A percentile compares a stretch with the other conserved stretches of the same genome.
phyloP scores from a whole-genome alignment of 345 rosid genomes.

The Lepidium africanum region DNA sequence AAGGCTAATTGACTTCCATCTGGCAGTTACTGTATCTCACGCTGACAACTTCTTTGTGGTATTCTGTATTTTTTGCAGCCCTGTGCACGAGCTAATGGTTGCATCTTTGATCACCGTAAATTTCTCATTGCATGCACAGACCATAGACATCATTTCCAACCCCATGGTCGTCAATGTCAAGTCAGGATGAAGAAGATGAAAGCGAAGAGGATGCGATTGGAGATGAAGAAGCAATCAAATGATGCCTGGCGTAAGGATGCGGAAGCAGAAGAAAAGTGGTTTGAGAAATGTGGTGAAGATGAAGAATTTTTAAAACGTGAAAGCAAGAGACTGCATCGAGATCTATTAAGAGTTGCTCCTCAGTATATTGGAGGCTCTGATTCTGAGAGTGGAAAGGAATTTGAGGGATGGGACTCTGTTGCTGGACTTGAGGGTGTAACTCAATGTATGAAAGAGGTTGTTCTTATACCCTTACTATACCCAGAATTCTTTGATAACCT shows the following conservation, averaged over 20 bases:
- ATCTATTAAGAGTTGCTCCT: conserved; percentile 90
- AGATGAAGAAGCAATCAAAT: conserved; percentile 67
- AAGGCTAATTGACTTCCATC: conserved; percentile 4
- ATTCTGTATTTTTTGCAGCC: conserved; percentile 57
- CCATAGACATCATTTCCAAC: conserved; percentile 82
- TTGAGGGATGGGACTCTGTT: conserved; percentile 97
- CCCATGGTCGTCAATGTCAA: conserved; percentile 51
- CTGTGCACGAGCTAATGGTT: conserved; percentile 89
- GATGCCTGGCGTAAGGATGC: conserved; percentile 88
- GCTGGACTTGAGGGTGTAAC: conserved; percentile 96
- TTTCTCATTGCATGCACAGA: conserved; percentile 98
- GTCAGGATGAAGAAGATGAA: conserved; percentile 65
- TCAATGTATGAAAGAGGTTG: conserved; percentile 94
- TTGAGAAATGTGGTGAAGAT: conserved; percentile 98
- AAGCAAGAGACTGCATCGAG: conserved; percentile 89
- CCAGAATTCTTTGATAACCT: conserved; percentile 89
- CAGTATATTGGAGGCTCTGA: conserved; percentile 83
- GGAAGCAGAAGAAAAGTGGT: conserved; percentile 98
- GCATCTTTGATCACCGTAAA: conserved; percentile 96
- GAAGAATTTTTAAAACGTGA: conserved; percentile 98
- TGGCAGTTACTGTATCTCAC: background rate
- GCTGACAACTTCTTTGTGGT: conserved; percentile 22
- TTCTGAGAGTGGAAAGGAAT: conserved; percentile 44
- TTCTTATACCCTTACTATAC: conserved; percentile 84
- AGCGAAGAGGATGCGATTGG: conserved; percentile 72